Conservation (phyloP, 2,329 filamentous ascomycete species). For the Pseudogymnoascus verrucosus region DNA sequence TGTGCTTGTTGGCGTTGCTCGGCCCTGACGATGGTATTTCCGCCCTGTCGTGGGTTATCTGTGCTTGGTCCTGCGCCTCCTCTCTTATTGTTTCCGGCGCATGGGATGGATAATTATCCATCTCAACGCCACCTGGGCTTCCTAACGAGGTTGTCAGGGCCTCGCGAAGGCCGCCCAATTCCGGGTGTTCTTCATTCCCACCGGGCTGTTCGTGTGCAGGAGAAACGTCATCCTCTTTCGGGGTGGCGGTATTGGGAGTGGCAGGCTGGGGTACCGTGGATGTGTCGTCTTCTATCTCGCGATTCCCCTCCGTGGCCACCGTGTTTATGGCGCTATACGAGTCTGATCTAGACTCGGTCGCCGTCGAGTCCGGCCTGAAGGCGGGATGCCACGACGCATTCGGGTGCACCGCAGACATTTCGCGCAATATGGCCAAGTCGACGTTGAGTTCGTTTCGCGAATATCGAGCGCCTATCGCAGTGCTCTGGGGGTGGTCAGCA, state of each 20-base stretch:
- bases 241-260: conserved; percentile 8
- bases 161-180: conserved; percentile 20
- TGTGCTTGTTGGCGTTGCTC: conserved; percentile 41
- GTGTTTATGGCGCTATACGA: conserved; percentile 5
- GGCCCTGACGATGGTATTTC: conserved; percentile 20
- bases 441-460: neutral
- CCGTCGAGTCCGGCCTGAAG: conserved; percentile 38
- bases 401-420: conserved; percentile 37
- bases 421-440: conserved; percentile 11
- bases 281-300: neutral
- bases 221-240: neutral
- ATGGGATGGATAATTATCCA: conserved; percentile 20
- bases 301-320: neutral
- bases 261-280: conserved; percentile 7
- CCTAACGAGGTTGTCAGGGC: conserved; percentile 23
- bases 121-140: conserved; percentile 22
- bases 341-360: conserved; percentile 18
- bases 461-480: conserved; percentile 4
- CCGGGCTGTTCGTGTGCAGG: neutral
- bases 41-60: conserved; percentile 10
- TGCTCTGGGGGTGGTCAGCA: neutral
- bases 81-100: conserved; percentile 14
- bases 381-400: conserved; percentile 44
- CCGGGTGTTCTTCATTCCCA: conserved; percentile 17
- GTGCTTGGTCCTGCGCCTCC: conserved; percentile 8